Base-by-base conservation (phyloP, 2,329 filamentous ascomycete species). In the Cytospora paraplurivora region DNA sequence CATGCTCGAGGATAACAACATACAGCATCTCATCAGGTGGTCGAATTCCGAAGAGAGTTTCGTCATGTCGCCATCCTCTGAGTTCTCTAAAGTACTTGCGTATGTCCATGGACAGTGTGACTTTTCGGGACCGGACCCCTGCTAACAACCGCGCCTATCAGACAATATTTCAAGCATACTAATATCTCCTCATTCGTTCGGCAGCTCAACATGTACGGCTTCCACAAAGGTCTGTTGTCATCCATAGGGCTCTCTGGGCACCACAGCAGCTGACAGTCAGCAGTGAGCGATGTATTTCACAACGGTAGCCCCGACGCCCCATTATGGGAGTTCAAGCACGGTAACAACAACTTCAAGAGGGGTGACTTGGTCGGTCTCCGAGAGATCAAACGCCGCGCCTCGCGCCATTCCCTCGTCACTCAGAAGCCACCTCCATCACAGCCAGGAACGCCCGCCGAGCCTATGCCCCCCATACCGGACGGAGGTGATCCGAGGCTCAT, bases 181-280 rank as follows among this genome's bases (percentile, higher is more conserved):
- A 99, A 99, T 73, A 97, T 98, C 66, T 98, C 95, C 12, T 98
- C 95, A 1, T 99, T 99, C 75, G 95, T 99, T 56, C 88, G 95
- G 56, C 95, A 99, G 78, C 79, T 99, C 57, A 99, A 99, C 75
- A 99, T 99, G 95, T 99, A 99, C 71, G 95, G 95, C 7, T 99
- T 99, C 76, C 95, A 99, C 75, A 99, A 99, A 90, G 93, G 93
- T 96, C 70, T 54, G 74, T 71, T 54, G 74, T 71, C 21, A 27
- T 59, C 50, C 17, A 27, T 35, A 7, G 49, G 38, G 4, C 47
- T 52, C 58, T 66, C 54, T 7, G 51, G 13, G 34, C 21, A 33
- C 27, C 61, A 63, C 59, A 49, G 66, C 68, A 59, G 69, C 70
- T 73, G 57, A 75, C 65, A 50, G 12, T 50, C 51, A 21, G 7